These are phyloP conservation scores for Persicaria maculosa DNA, from an alignment of 148 eudicot species.

Conservation along the genomic window DNA sequence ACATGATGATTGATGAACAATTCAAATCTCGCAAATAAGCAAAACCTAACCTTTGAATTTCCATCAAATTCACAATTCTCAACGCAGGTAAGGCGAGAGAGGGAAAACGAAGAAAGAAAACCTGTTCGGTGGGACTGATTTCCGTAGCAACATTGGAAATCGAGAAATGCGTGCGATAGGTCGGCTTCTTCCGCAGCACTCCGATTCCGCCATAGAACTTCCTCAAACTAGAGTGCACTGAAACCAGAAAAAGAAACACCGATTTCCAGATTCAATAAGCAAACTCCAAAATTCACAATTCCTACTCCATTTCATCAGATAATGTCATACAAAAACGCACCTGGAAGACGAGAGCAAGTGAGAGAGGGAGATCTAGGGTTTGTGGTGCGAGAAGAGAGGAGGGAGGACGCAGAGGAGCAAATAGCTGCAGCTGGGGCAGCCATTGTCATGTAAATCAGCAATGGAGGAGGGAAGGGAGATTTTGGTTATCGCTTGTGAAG, in stretches of 20 bases:
- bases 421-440: not conserved
- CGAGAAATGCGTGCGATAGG: slow-evolving; percentile 38
- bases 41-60: not conserved
- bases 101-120: slow-evolving; percentile 5
- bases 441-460: not conserved
- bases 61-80: not conserved
- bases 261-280: not conserved
- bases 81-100: not conserved
- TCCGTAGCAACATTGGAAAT: slow-evolving; percentile 73
- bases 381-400: not conserved
- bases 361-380: not conserved
- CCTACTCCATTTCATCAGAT: not conserved
- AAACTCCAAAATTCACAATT: not conserved
- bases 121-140: slow-evolving; percentile 55
- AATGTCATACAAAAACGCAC: not conserved
- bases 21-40: no score
- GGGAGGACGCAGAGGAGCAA: not conserved
- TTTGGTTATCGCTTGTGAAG: no score
- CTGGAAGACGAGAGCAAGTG: not conserved
- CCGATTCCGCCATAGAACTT: slow-evolving; percentile 66
- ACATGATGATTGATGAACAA: no score
- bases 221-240: slow-evolving; percentile 20
- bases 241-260: not conserved
- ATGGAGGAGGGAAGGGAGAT: not conserved
- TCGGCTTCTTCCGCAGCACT: slow-evolving; percentile 41